Percentiles rank a stretch among this genome's conserved stretches.
Conservation (phyloP, 23 red algal species). For the Gracilariopsis chorda region DNA sequence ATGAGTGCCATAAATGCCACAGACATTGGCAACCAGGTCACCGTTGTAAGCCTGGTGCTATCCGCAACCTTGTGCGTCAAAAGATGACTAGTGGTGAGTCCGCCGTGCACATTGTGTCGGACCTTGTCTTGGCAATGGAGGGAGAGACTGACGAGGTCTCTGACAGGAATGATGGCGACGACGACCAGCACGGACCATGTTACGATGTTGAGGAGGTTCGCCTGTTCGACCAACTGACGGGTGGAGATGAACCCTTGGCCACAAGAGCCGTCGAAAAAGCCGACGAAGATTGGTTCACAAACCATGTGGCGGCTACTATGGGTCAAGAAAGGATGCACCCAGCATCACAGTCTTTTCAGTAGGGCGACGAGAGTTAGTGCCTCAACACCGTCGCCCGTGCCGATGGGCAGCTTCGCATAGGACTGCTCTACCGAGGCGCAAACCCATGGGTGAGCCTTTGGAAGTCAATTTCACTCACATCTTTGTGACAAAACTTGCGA, state of each 20-base stretch:
- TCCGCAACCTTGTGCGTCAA: not conserved
- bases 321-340: not conserved
- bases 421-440: not conserved
- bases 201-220: not conserved
- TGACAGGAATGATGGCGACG: not conserved
- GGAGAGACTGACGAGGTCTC: not conserved
- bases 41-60: not conserved
- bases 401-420: not conserved
- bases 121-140: conserved; percentile 17
- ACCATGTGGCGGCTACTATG: not conserved
- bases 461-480: not conserved
- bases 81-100: conserved; percentile 5
- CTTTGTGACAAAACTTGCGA: not conserved
- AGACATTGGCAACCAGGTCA: not conserved
- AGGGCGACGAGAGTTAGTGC: not conserved
- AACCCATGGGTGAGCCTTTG: not conserved
- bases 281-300: conserved; percentile 12
- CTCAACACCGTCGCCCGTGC: not conserved
- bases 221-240: not conserved
- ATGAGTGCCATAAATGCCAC: conserved; percentile 14
- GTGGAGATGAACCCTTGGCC: not conserved
- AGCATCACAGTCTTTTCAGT: not conserved
- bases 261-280: not conserved
- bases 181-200: too few relatives aligned
- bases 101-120: conserved; percentile 29